phyloP scores from a whole-genome alignment of 768 basidiomycete species.

The Floccularia luteovirens region DNA sequence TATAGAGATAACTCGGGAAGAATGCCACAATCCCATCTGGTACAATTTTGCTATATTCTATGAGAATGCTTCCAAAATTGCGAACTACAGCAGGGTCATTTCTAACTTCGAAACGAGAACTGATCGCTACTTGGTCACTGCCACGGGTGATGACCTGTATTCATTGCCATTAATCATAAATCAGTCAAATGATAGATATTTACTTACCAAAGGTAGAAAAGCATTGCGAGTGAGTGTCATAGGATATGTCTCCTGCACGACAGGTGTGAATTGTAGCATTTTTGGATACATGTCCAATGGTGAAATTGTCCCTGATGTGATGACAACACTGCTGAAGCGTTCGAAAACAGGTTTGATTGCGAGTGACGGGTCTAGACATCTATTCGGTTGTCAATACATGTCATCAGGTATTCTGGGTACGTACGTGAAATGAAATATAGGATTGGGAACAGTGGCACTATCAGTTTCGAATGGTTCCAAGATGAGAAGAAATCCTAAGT shows the following conservation, averaged over 20 bases:
- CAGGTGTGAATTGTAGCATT: conserved; percentile 97
- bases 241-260: conserved; percentile 93
- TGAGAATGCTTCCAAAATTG: conserved; percentile 96
- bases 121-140: conserved; percentile 97
- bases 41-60: conserved; percentile 97
- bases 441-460: conserved; percentile 96
- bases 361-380: conserved; percentile 94
- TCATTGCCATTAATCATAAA: conserved; percentile 3
- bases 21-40: conserved; percentile 99
- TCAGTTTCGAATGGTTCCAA: conserved; percentile 98
- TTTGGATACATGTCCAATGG: conserved; percentile 99
- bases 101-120: conserved; percentile 96
- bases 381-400: conserved; percentile 21
- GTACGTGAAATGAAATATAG: conserved; percentile 97
- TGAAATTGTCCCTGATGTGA: conserved; percentile 97
- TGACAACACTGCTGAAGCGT: conserved; percentile 95
- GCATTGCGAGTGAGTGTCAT: conserved; percentile 97
- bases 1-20: conserved; percentile 98
- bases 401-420: conserved; percentile 9
- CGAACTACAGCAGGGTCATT: conserved; percentile 99
- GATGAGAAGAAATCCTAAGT: conserved; percentile 86
- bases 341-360: conserved; percentile 98
- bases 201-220: conserved; percentile 83
- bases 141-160: conserved; percentile 91
- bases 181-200: conserved; percentile 2